These are phyloP conservation scores for Clohesyomyces aquaticus DNA, from an alignment of 495 filamentous ascomycete species.

Conservation along the genomic window DNA sequence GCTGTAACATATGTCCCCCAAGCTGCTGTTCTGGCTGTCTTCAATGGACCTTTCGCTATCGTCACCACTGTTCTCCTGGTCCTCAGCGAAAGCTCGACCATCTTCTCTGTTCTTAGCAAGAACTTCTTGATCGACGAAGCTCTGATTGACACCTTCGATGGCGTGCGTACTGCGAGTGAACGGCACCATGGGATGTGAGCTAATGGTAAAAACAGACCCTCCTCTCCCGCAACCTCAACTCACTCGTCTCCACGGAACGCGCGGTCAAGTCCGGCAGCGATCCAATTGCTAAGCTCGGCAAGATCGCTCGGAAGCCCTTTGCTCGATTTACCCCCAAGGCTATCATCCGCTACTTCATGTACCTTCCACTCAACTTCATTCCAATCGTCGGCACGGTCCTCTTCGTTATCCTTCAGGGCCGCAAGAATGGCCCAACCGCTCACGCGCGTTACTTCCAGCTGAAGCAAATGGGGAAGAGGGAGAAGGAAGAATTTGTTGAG, in stretches of 20 bases:
- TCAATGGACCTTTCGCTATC: conserved; percentile 83
- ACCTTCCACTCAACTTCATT: conserved; percentile 90
- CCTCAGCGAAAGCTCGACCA: conserved; percentile 75
- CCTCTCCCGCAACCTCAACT: conserved; percentile 44
- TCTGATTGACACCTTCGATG: conserved; percentile 90
- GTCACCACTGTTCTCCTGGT: conserved; percentile 14
- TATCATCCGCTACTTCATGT: conserved; percentile 70
- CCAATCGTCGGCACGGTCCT: conserved; percentile 82
- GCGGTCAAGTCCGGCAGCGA: conserved; percentile 65
- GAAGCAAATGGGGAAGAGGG: conserved; percentile 69
- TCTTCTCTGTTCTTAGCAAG: conserved; percentile 73
- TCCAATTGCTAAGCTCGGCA: conserved; percentile 72
- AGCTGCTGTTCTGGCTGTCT: conserved; percentile 74
- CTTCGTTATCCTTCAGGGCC: conserved; percentile 78
- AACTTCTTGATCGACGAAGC: conserved; percentile 78
- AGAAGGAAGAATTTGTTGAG: conserved; percentile 67
- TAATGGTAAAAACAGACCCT: conserved; percentile 41
- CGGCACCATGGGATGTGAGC: conserved; percentile 52
- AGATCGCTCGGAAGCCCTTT: conserved; percentile 71
- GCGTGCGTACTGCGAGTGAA: conserved; percentile 56
- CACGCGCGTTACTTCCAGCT: conserved; percentile 82
- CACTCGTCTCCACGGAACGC: conserved; percentile 72
- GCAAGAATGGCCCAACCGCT: conserved; percentile 55
- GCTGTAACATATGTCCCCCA: conserved; percentile 90
- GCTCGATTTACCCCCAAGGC: conserved; percentile 65